A percentile compares a stretch with the other conserved stretches of the same genome.
Evolutionary conservation across 768 basidiomycete species (phyloP).

Genomic region (Sistotremastrum suecicum): DNA sequence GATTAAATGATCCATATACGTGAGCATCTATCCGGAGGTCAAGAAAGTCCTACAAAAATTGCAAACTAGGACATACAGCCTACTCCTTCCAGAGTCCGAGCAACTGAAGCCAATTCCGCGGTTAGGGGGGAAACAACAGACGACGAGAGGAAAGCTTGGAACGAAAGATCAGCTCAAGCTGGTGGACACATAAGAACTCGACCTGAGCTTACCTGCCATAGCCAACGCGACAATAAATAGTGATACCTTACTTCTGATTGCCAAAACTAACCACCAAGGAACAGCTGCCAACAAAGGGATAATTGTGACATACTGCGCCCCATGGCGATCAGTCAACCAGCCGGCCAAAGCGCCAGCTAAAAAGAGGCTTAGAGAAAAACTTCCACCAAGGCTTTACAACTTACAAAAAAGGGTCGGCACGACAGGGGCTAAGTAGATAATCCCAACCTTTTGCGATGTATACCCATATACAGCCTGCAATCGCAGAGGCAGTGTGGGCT

Average conservation of each 20-base stretch:
- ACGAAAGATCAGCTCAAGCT: background rate
- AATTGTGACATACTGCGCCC: constrained; percentile 40
- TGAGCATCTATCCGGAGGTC: constrained; percentile 39
- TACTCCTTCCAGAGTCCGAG: constrained; percentile 42
- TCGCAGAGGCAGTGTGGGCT: constrained; percentile 44
- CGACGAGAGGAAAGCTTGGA: constrained; percentile 45
- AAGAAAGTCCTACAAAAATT: constrained; percentile 1
- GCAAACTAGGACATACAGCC: constrained; percentile 36
- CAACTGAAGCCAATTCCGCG: constrained; percentile 50
- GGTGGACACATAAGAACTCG: background rate
- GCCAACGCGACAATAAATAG: constrained; percentile 36
- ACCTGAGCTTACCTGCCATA: constrained; percentile 33
- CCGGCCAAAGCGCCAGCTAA: constrained; percentile 31
- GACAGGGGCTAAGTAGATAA: constrained; percentile 53
- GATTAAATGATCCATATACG: constrained; percentile 61
- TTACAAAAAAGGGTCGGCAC: constrained; percentile 52
- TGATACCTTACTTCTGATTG: constrained; percentile 29
- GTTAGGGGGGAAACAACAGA: constrained; percentile 47
- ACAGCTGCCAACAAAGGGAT: constrained; percentile 34
- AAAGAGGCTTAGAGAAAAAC: constrained; percentile 29
- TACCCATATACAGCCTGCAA: constrained; percentile 35
- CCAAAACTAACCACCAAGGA: constrained; percentile 51
- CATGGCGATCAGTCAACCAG: constrained; percentile 38
- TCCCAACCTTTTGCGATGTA: constrained; percentile 37
- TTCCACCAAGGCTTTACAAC: constrained; percentile 10